Evolutionary conservation across 495 filamentous ascomycete species (phyloP), one percentile per base, ranked within the genome.

Genomic region (Monascus purpureus): DNA sequence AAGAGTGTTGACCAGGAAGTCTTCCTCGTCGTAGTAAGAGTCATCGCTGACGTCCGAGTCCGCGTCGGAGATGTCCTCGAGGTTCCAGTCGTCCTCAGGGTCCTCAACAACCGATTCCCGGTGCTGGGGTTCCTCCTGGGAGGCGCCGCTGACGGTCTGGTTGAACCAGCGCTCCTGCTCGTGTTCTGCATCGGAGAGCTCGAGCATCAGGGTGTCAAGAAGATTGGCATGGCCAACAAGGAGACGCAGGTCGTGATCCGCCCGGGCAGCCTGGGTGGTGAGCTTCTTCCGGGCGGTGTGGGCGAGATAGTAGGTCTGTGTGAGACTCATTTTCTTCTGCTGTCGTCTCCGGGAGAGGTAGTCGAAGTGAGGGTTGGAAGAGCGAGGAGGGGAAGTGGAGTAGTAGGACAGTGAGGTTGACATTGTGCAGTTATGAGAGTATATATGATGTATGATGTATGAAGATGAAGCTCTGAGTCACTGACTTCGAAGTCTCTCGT

Each of bases 151-250:
- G 58, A 95, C 82, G 37, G 82, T 84, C 59, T 88, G 76, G 72
- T 95, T 86, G 76, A 95, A 96, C 92, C 92, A 96, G 33, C 70
- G 78, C 59, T 96, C 90, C 57, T 96, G 90, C 53, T 96, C 86
- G 38, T 75, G 72, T 65, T 97, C 92, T 48, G 92, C 90, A 25
- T 92, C 81, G 55, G 81, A 75, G 12, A 97, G 82, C 51, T 93
- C 86, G 38, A 94, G 65, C 90, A 95, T 96, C 43, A 97, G 66
- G 8, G 76, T 76, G 64, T 97, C 90, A 45, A 97, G 82, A 9
- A 97, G 77, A 69, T 97, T 97, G 68, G 90, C 90, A 60, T 97
- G 90, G 36, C 92, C 79, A 39, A 97, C 90, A 33, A 97, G 74
- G 8, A 87, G 75, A 47, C 88, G 75, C 37, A 97, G 80, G 65